Conservation (phyloP, 192 early-diverging fungal species). For the Diversispora epigaea region DNA sequence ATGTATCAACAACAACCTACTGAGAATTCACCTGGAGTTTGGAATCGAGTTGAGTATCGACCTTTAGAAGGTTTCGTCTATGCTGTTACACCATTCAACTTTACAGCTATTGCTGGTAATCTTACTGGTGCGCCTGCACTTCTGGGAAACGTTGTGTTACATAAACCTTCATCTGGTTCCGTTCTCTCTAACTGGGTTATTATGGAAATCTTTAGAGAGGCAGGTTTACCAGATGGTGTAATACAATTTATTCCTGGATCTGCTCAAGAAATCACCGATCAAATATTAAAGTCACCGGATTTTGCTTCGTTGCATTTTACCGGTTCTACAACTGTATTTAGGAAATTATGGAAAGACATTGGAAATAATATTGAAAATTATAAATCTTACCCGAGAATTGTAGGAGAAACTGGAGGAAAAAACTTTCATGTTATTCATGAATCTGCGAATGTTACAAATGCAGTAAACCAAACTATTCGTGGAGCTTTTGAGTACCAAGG, state of each 20-base stretch:
- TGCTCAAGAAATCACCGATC: conserved; percentile 76
- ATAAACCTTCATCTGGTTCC: conserved; percentile 92
- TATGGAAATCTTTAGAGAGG: conserved; percentile 88
- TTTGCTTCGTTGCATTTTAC: conserved; percentile 98
- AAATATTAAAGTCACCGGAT: conserved; percentile 80
- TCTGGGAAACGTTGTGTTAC: conserved; percentile 97
- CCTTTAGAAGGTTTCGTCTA: conserved; percentile 96
- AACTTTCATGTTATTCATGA: conserved; percentile 97
- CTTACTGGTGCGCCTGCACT: conserved; percentile 88
- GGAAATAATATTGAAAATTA: conserved; percentile 89
- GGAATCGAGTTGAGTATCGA: conserved; percentile 97
- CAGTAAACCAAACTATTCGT: conserved; percentile 88
- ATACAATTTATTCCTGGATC: conserved; percentile 96
- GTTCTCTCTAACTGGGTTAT: conserved; percentile 90
- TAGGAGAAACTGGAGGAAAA: conserved; percentile 99
- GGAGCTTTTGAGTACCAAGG: conserved; percentile 96
- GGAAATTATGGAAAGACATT: conserved; percentile 89
- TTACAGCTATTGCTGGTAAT: conserved; percentile 98
- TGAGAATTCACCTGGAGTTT: conserved; percentile 76
- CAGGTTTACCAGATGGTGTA: conserved; percentile 94
- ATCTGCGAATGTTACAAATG: conserved; percentile 70
- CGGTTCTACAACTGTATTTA: conserved; percentile 90
- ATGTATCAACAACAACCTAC: conserved; percentile 93
- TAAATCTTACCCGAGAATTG: conserved; percentile 92
- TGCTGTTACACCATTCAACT: conserved; percentile 98